Conservation (phyloP, 2,329 filamentous ascomycete species). For the Hymenoscyphus scutula region DNA sequence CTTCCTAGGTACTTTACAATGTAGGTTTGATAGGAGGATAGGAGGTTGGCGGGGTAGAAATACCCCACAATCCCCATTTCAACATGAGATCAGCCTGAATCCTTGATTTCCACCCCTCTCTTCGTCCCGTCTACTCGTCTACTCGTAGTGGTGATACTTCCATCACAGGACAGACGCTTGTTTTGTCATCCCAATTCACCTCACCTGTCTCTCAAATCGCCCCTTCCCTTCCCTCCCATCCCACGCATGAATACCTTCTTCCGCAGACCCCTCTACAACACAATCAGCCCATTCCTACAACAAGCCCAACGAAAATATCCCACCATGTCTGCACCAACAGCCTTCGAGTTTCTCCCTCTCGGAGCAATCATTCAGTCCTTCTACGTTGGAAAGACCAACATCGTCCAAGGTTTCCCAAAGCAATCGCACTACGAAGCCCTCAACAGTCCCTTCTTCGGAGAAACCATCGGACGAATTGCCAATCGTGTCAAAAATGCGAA, state of each 20-base stretch:
- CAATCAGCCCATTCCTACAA: not conserved
- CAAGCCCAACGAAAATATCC: not conserved
- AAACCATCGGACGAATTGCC: conserved; percentile 82
- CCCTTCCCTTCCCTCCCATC: not conserved
- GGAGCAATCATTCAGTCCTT: conserved; percentile 82
- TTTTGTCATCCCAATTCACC: not conserved
- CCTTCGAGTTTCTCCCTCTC: conserved; percentile 67
- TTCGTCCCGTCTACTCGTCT: not conserved
- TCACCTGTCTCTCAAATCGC: not conserved
- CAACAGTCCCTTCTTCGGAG: conserved; percentile 82
- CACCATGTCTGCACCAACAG: conserved; percentile 16
- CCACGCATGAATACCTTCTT: not conserved
- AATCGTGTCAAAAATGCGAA: conserved; percentile 76
- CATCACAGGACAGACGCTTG: not conserved
- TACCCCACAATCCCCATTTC: conserved; percentile 12
- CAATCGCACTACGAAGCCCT: conserved; percentile 71
- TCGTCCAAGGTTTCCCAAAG: conserved; percentile 81
- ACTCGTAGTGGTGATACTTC: not conserved
- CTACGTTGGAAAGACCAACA: conserved; percentile 73
- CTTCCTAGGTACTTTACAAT: too few relatives aligned
- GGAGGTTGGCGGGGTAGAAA: not conserved
- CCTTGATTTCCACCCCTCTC: conserved; percentile 2
- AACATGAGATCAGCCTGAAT: conserved; percentile 10
- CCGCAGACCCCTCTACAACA: not conserved
- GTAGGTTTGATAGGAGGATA: too few relatives aligned